Base-by-base conservation (phyloP, 2,329 filamentous ascomycete species). In the Ilyonectria robusta region DNA sequence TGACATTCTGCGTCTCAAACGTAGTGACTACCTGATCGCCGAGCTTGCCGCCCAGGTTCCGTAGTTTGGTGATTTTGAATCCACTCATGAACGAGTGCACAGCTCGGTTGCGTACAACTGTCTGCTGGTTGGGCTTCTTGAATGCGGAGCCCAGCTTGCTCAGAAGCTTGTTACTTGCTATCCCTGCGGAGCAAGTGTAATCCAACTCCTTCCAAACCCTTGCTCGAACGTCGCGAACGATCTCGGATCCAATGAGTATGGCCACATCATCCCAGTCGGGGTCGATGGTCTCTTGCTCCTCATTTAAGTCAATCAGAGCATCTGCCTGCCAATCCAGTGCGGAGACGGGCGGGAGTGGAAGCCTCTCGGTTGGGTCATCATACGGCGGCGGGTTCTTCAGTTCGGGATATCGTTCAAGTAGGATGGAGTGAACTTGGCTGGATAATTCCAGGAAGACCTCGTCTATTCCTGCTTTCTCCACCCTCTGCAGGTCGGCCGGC, bases 201-300 rank as follows among this genome's bases (percentile, higher is more conserved):
- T 90, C 88, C 59, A 98, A 83, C 70, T 87, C 86, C 51, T 92
- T 86, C 71, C 87, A 89, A 64, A 99, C 87, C 57, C 88, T 84
- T 23, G 85, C 84, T 57, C 96, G 89, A 19, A 98, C 87, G 66
- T 89, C 86, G 21, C 94, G 89, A 37, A 98, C 90, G 74, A 98
- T 96, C 77, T 98, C 94, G 2, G 94, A 95, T 0, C 93, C 96
- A 75, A 98, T 89, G 33, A 94, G 85, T 78, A 97, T 93, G 17
- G 89, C 93, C 71, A 98, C 87, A 83, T 99, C 96, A 79, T 99
- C 95, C 96, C 96, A 99, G 81, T 99, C 96, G 1, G 94, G 94
- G 76, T 97, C 92, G 72, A 92, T 87, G 21, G 91, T 88, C 79
- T 97, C 95, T 11, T 88, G 88, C 67, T 94, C 89, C 26, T 89